A percentile compares a stretch with the other conserved stretches of the same genome.
Conservation (phyloP, 2,329 filamentous ascomycete genomes). For the Rhynchosporium graminicola region DNA sequence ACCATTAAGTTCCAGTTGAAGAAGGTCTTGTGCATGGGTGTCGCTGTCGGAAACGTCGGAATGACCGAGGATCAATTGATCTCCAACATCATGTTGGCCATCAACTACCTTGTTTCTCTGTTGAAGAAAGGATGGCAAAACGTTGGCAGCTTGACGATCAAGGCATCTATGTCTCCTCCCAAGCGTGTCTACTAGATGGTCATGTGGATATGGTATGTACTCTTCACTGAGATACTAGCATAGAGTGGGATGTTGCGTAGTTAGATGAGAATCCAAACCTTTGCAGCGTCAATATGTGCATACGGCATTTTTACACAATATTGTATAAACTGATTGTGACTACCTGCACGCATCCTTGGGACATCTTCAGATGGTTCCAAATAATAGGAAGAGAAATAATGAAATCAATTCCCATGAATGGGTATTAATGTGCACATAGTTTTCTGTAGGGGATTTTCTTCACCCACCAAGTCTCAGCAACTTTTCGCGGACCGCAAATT, state of each 20-base stretch:
- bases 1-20: constrained; percentile 99
- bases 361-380: too few relatives aligned
- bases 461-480: too few relatives aligned
- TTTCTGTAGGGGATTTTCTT: too few relatives aligned
- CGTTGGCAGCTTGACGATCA: constrained; percentile 99
- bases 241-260: constrained; percentile 31
- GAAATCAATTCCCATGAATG: too few relatives aligned
- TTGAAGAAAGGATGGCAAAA: constrained; percentile 99
- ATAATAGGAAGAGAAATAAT: too few relatives aligned
- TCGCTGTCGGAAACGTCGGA: constrained; percentile 96
- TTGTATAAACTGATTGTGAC: too few relatives aligned
- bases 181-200: constrained; percentile 87
- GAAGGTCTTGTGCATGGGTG: constrained; percentile 99
- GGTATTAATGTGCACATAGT: too few relatives aligned
- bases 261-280: constrained; percentile 33
- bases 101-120: constrained; percentile 99
- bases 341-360: too few relatives aligned
- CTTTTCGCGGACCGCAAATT: background rate
- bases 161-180: constrained; percentile 99
- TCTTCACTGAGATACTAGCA: constrained; percentile 38
- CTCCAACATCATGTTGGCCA: constrained; percentile 98
- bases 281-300: constrained; percentile 22
- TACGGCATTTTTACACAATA: background rate
- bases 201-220: constrained; percentile 28
- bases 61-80: constrained; percentile 97